Evolutionary conservation across 129 eudicot species (phyloP).

Genomic region (Logfia minima): DNA sequence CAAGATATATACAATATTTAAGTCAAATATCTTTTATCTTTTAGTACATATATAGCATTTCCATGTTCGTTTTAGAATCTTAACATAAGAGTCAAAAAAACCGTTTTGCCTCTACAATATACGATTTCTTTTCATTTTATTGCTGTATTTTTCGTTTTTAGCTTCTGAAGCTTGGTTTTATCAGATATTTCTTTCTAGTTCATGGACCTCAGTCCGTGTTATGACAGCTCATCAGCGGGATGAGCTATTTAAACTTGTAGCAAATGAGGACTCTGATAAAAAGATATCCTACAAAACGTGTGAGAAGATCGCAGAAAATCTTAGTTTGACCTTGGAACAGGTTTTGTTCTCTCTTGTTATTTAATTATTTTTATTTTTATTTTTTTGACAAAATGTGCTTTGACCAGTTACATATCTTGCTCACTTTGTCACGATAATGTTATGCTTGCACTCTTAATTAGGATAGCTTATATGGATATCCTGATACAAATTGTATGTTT

Average conservation of each 20-base stretch:
- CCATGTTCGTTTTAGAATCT: neutral
- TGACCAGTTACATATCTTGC: too few species aligned
- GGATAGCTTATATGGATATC: conserved; percentile 8
- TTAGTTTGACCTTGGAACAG: conserved; percentile 85
- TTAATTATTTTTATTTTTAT: too few species aligned
- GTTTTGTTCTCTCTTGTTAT: conserved; percentile 44
- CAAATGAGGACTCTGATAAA: conserved; percentile 43
- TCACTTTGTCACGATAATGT: too few species aligned
- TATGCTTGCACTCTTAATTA: too few species aligned
- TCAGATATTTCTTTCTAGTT: conserved; percentile 60
- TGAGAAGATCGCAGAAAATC: conserved; percentile 69
- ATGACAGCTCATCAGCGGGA: conserved; percentile 86
- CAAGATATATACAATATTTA: too few species aligned
- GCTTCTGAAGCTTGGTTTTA: conserved; percentile 15
- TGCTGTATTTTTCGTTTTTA: neutral
- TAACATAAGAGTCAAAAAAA: too few species aligned
- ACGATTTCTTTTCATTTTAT: conserved; percentile 5
- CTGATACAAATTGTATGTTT: conserved; percentile 4
- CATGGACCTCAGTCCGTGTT: conserved; percentile 77
- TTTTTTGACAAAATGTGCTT: too few species aligned
- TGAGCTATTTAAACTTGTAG: conserved; percentile 63
- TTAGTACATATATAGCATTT: neutral
- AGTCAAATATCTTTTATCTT: neutral
- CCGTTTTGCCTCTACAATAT: neutral
- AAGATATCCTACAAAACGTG: conserved; percentile 71